Percentiles rank a stretch among this genome's conserved stretches.
Evolutionary conservation across 2,329 filamentous ascomycete species (phyloP).

Genomic region (Diaporthe sp.): DNA sequence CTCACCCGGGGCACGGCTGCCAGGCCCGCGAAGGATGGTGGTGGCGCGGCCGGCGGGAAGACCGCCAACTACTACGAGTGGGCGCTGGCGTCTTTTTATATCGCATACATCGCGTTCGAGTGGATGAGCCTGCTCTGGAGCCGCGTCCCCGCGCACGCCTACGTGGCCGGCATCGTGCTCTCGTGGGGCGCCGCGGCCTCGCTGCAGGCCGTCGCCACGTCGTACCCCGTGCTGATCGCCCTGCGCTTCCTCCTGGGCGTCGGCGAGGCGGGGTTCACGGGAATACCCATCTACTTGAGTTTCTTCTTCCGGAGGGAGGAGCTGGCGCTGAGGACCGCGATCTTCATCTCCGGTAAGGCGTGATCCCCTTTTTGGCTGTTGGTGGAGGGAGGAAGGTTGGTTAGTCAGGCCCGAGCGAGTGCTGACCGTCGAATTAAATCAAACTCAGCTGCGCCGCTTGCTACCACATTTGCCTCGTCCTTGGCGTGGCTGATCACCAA

Average conservation of each 20-base stretch:
- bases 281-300: conserved; percentile 74
- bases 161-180: conserved; percentile 74
- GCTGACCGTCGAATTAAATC: not conserved
- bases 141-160: conserved; percentile 71
- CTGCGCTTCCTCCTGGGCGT: conserved; percentile 72
- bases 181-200: conserved; percentile 86
- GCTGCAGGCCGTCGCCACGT: conserved; percentile 76
- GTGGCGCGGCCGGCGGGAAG: conserved; percentile 56
- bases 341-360: conserved; percentile 81
- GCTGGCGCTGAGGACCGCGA: conserved; percentile 85
- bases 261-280: conserved; percentile 76
- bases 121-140: conserved; percentile 76
- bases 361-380: conserved; percentile 32
- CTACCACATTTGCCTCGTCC: conserved; percentile 84
- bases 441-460: conserved; percentile 80
- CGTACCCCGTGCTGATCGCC: conserved; percentile 71
- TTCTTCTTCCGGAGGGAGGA: conserved; percentile 78
- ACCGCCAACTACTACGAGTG: conserved; percentile 74
- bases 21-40: conserved; percentile 55
- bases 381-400: no score
- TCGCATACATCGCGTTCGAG: conserved; percentile 74
- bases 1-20: conserved; percentile 51
- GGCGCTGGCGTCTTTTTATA: conserved; percentile 73
- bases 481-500: conserved; percentile 85
- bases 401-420: not conserved